phyloP scores from a whole-genome alignment of 2,329 filamentous ascomycete genomes.

The Cladosporium sp. region DNA sequence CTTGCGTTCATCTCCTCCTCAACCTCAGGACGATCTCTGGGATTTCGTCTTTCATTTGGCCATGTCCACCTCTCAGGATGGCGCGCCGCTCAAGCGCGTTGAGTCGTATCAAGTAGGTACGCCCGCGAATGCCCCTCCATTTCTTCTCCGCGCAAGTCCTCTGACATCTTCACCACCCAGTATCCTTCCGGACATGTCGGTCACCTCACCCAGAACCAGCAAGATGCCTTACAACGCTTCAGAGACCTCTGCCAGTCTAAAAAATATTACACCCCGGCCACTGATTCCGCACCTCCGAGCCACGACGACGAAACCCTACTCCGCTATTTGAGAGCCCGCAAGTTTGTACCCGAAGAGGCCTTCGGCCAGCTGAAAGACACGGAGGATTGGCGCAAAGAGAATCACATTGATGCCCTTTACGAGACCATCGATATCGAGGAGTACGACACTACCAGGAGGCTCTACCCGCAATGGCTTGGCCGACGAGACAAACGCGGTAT shows the following conservation, averaged over 20 bases:
- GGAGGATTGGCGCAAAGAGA: slow-evolving; percentile 79
- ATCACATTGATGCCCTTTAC: slow-evolving; percentile 75
- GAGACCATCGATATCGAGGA: slow-evolving; percentile 80
- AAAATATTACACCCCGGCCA: slow-evolving; percentile 55
- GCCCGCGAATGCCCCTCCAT: slow-evolving; percentile 13
- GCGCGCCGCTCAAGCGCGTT: slow-evolving; percentile 24
- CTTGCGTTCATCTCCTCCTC: too few relatives aligned
- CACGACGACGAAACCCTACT: slow-evolving; percentile 72
- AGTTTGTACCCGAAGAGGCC: slow-evolving; percentile 74
- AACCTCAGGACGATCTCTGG: too few relatives aligned
- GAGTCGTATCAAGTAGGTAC: slow-evolving; percentile 27
- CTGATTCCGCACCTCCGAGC: slow-evolving; percentile 44
- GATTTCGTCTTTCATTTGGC: too few relatives aligned
- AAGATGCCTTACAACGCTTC: slow-evolving; percentile 65
- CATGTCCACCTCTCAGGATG: slow-evolving; percentile 14
- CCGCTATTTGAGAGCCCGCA: slow-evolving; percentile 82
- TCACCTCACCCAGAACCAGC: slow-evolving; percentile 67
- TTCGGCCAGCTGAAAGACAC: slow-evolving; percentile 82
- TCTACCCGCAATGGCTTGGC: slow-evolving; percentile 95
- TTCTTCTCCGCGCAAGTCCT: too few relatives aligned
- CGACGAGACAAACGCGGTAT: slow-evolving; percentile 87
- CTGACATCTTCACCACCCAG: too few relatives aligned
- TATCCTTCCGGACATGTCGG: slow-evolving; percentile 78
- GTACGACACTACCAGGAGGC: slow-evolving; percentile 72
- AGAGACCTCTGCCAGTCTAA: slow-evolving; percentile 63